phyloP scores from a whole-genome alignment of 2,329 filamentous ascomycete species.

The Raffaelea arxii region DNA sequence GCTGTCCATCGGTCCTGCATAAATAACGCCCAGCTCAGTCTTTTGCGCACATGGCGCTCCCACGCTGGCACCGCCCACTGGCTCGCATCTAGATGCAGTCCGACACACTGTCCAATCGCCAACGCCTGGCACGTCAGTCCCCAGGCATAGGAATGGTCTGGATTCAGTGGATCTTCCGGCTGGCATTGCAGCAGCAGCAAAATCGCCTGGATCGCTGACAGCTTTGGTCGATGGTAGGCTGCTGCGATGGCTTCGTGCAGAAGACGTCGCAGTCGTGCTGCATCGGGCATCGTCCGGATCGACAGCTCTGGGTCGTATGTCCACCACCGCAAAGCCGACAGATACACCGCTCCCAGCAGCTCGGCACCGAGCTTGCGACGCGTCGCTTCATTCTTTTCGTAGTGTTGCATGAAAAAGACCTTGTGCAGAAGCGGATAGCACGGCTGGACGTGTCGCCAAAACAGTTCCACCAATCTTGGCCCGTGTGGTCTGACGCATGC shows the following conservation, averaged over 20 bases:
- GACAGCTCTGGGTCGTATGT: slow-evolving; percentile 36
- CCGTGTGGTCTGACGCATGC: slow-evolving; percentile 49
- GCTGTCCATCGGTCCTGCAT: slow-evolving; percentile 52
- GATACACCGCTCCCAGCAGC: slow-evolving; percentile 44
- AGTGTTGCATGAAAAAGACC: slow-evolving; percentile 42
- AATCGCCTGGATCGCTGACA: slow-evolving; percentile 33
- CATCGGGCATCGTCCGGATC: slow-evolving; percentile 25
- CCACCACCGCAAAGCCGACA: slow-evolving; percentile 46
- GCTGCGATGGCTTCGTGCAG: slow-evolving; percentile 22
- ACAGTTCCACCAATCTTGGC: slow-evolving; percentile 48
- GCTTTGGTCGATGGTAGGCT: slow-evolving; percentile 26
- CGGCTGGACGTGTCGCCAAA: slow-evolving; percentile 47
- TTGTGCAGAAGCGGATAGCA: slow-evolving; percentile 41
- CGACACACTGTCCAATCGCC: slow-evolving; percentile 40
- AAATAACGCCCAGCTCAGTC: slow-evolving; percentile 49
- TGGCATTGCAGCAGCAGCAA: slow-evolving; percentile 29
- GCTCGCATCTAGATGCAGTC: slow-evolving; percentile 44
- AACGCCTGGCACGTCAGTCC: slow-evolving; percentile 35
- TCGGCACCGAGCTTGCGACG: slow-evolving; percentile 30
- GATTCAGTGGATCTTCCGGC: slow-evolving; percentile 23
- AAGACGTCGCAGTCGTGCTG: slow-evolving; percentile 20
- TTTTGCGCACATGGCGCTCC: slow-evolving; percentile 46
- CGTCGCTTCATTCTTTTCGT: slow-evolving; percentile 18
- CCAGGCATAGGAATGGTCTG: slow-evolving; percentile 24
- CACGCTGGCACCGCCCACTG: slow-evolving; percentile 47